Evolutionary conservation across 495 filamentous ascomycete species (phyloP), one percentile per base, ranked within the genome.

Genomic region (Pseudotulostoma volvatum): DNA sequence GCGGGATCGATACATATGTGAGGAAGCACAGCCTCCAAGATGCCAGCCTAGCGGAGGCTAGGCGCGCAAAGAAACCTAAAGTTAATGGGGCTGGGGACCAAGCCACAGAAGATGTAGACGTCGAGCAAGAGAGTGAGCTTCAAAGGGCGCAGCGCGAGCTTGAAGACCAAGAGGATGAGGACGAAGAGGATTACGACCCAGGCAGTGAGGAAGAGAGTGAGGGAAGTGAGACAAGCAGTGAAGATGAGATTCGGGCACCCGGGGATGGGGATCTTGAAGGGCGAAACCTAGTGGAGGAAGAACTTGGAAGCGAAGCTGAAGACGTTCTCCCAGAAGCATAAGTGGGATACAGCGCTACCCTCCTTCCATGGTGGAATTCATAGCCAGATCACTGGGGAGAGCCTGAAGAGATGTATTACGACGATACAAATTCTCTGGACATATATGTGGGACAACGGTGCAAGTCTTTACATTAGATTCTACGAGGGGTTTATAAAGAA

Each of bases 181-280:
- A 84, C 17, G 86, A 88, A 46, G 87, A 93, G 54, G 87, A 93
- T 44, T 90, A 87, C 55, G 77, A 87, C 49, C 84, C 82, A 2
- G 84, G 79, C 1, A 81, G 74, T 44, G 81, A 79, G 0, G 77
- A 64, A 3, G 77, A 81, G 4, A 84, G 75, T 43, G 83, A 82
- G 16, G 81, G 78, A 3, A 73, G 66, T 21, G 81, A 74, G 19
- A 63, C 58, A 2, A 71, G 63, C 37, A 63, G 61, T 40, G 68
- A 66, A n/a, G 66, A 70, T 1, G 65, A 60, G 0, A 52, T 47
- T 0, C 43, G 50, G 0, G 67, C 63, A 9, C 66, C 60, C 0
- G 71, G 61, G 11, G 71, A 67, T 15, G 66, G 68, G 36, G 68
- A 66, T 46, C 59, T 46, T 13, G 59, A 52, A 36, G 52, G 47